Evolutionary conservation across 345 rosid species (phyloP), one percentile per base, ranked within the genome.

Genomic region (Salix viminalis): DNA sequence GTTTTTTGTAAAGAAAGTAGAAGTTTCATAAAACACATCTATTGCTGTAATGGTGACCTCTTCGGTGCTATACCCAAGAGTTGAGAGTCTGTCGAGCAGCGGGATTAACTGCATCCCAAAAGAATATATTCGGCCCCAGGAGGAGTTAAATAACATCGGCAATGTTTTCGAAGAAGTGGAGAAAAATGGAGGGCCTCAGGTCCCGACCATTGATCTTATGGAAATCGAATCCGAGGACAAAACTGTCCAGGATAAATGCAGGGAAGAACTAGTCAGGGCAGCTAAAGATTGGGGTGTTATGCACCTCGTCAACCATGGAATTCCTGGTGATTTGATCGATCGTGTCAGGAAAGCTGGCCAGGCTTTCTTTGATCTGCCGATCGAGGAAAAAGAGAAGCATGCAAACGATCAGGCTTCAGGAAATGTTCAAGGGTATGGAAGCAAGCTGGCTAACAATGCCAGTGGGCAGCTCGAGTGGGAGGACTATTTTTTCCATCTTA

Each of bases 401-500:
- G 97, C 97, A 0, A 96, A 96, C 24, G 92, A 93, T 44, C 99
- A 93, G 83, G 94, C 84, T 28, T 23, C 91, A 0, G 97, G 97
- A 9, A 92, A 88, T 37, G 87, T 93, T 82, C 99, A 96, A 76
- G 99, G 98, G 0, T 96, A 96, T 75, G 98, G 99, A 26, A 96
- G 97, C 81, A 96, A 96, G 86, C 86, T 96, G 1, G 99, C 97
- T 28, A 96, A 96, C 80, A 96, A 87, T 80, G 94, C 94, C 12
- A 71, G 92, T 19, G 97, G 99, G 3, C 96, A 88, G 71, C 88
- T 96, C 14, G 99, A 96, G 74, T 96, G 99, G 99, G 92, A 89
- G 81, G 99, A 96, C 80, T 96, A 96, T 79, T 93, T 89, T 87
- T 96, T 96, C 75, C 99, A 92, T 65, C 94, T 92, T 71, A 79